A percentile compares a stretch with the other conserved stretches of the same genome.
Conservation (phyloP, 805 yeast species). For the Debaryomyces tyrocola region DNA sequence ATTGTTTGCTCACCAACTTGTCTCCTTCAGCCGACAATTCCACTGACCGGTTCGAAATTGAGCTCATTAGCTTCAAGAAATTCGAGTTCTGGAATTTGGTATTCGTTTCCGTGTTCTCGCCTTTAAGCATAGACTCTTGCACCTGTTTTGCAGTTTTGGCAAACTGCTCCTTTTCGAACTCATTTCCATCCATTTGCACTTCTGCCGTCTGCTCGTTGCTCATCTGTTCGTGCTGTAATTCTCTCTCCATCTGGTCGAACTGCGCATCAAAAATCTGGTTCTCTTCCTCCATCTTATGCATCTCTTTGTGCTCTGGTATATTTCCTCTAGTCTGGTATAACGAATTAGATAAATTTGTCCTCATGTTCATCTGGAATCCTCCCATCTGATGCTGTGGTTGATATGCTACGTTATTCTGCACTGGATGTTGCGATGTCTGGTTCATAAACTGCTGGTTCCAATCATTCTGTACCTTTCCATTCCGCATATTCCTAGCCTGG, state of each 20-base stretch:
- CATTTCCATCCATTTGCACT: slow-evolving; percentile 8
- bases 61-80: slow-evolving; percentile 40
- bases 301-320: slow-evolving; percentile 27
- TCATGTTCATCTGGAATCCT: slow-evolving; percentile 16
- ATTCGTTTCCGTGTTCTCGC: slow-evolving; percentile 18
- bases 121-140: slow-evolving; percentile 23
- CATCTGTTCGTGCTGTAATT: slow-evolving; percentile 16
- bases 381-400: not conserved
- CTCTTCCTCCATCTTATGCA: slow-evolving; percentile 27
- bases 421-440: slow-evolving; percentile 10
- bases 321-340: slow-evolving; percentile 6
- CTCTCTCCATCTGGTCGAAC: slow-evolving; percentile 34
- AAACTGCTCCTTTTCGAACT: slow-evolving; percentile 33
- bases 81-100: slow-evolving; percentile 34
- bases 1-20: slow-evolving; percentile 28
- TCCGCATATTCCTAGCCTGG: slow-evolving; percentile 6
- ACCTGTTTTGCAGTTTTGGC: slow-evolving; percentile 41
- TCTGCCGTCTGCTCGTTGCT: slow-evolving; percentile 6
- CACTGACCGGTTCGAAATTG: slow-evolving; percentile 35
- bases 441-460: slow-evolving; percentile 29
- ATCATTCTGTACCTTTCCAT: slow-evolving; percentile 11
- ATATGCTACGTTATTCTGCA: slow-evolving; percentile 2
- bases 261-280: slow-evolving; percentile 26
- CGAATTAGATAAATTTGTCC: slow-evolving; percentile 17
- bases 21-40: slow-evolving; percentile 39